These are phyloP conservation scores for Suillus spraguei DNA, from an alignment of 768 basidiomycete species.

Conservation along the genomic window DNA sequence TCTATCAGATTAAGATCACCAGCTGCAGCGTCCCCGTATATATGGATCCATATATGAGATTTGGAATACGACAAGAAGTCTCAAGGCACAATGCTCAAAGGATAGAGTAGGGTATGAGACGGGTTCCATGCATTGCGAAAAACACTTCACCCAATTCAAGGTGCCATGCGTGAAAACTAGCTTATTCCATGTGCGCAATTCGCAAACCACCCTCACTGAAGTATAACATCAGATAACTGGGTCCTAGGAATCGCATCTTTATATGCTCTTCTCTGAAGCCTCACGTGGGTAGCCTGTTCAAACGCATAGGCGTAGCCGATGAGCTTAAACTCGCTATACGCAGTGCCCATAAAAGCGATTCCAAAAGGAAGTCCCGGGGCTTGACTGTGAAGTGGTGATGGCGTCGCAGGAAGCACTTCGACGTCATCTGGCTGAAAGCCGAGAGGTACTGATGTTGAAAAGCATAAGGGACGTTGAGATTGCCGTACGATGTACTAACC, in stretches of 20 bases:
- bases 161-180: background rate
- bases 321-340: background rate
- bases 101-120: too few species aligned
- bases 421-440: background rate
- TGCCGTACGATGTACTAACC: background rate
- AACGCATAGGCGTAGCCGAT: background rate
- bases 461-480: background rate
- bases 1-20: background rate
- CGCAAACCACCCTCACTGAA: conserved; percentile 4
- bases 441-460: background rate
- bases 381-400: background rate
- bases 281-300: background rate
- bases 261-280: background rate
- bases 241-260: background rate
- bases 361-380: background rate
- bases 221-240: conserved; percentile 18
- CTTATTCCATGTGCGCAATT: conserved; percentile 17
- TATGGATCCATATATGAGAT: background rate
- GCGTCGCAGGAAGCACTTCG: background rate
- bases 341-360: background rate
- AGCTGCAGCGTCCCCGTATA: background rate
- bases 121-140: too few species aligned
- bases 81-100: too few species aligned
- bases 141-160: background rate
- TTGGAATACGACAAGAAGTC: too few species aligned